phyloP scores from a whole-genome alignment of 2,329 filamentous ascomycete species.

The Nothophoma quercina region DNA sequence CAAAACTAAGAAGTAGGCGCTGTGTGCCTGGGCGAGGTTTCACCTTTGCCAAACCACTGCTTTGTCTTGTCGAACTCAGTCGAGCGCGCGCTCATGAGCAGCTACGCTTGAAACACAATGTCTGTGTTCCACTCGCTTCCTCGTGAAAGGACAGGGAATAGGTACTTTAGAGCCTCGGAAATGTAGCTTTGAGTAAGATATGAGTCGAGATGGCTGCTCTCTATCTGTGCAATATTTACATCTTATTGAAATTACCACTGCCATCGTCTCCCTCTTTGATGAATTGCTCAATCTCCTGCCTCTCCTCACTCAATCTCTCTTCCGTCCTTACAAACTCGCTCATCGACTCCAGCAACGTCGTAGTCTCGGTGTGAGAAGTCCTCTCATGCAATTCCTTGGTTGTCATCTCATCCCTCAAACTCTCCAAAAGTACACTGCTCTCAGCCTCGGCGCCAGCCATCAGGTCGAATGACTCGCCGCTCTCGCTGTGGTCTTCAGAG shows the following conservation, averaged over 20 bases:
- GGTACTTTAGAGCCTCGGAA: no score
- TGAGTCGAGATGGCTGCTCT: no score
- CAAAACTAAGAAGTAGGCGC: no score
- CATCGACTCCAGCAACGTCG: constrained; percentile 4
- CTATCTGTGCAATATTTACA: no score
- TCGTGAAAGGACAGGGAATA: no score
- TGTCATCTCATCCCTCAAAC: constrained; percentile 32
- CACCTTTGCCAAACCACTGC: no score
- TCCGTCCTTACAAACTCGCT: constrained; percentile 4
- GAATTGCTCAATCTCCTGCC: constrained; percentile 7
- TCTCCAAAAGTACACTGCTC: constrained; percentile 42
- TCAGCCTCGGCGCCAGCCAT: constrained; percentile 56
- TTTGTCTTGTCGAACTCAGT: no score
- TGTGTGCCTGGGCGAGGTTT: no score
- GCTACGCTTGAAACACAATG: no score
- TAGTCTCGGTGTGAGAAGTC: constrained; percentile 1
- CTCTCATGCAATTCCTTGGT: neutral
- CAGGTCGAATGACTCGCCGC: constrained; percentile 54
- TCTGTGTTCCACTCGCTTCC: no score
- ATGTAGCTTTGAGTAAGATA: no score
- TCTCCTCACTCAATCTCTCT: neutral
- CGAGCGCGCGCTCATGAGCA: no score
- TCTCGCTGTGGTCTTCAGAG: constrained; percentile 38
- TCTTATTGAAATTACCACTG: constrained; percentile 14
- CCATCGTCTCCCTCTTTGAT: constrained; percentile 16